A percentile compares a stretch with the other conserved stretches of the same genome.
phyloP scores from a whole-genome alignment of 768 basidiomycete genomes.

The Lyophyllum atratum region DNA sequence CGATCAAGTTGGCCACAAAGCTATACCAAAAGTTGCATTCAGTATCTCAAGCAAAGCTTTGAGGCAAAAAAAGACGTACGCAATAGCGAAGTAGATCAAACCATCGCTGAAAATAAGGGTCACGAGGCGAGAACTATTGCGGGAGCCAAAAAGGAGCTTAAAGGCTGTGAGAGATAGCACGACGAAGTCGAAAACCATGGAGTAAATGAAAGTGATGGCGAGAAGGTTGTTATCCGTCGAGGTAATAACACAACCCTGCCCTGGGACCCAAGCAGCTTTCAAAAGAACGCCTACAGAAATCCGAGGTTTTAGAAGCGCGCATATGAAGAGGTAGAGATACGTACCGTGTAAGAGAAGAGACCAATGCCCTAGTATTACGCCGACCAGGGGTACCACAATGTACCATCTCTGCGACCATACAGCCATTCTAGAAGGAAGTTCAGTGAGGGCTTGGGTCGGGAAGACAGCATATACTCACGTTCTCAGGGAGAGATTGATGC shows the following conservation, averaged over 20 bases:
- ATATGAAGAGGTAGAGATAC: slow-evolving; percentile 1
- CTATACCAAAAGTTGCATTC: slow-evolving; percentile 32
- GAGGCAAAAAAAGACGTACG: slow-evolving; percentile 42
- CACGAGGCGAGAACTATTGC: slow-evolving; percentile 57
- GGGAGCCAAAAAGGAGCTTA: slow-evolving; percentile 52
- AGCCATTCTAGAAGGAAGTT: slow-evolving; percentile 50
- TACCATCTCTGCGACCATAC: slow-evolving; percentile 65
- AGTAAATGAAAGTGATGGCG: slow-evolving; percentile 70
- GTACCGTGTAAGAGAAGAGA: slow-evolving; percentile 68
- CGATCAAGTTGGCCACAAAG: slow-evolving; percentile 67
- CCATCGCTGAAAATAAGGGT: slow-evolving; percentile 73
- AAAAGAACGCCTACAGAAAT: slow-evolving; percentile 51
- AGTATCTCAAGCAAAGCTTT: slow-evolving; percentile 1
- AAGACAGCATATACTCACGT: slow-evolving; percentile 46
- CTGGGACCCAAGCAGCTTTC: slow-evolving; percentile 55
- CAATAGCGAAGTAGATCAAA: slow-evolving; percentile 70
- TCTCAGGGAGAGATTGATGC: slow-evolving; percentile 68
- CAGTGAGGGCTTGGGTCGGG: background rate
- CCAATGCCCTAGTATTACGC: slow-evolving; percentile 71
- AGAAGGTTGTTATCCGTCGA: slow-evolving; percentile 60
- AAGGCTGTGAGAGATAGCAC: slow-evolving; percentile 62
- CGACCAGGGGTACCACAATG: slow-evolving; percentile 51
- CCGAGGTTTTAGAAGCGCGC: background rate
- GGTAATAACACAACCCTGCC: slow-evolving; percentile 56
- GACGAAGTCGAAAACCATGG: slow-evolving; percentile 70